Evolutionary conservation across 2,329 filamentous ascomycete genomes (phyloP), one percentile per base, ranked within the genome.

Genomic region (Monosporascus sp.): DNA sequence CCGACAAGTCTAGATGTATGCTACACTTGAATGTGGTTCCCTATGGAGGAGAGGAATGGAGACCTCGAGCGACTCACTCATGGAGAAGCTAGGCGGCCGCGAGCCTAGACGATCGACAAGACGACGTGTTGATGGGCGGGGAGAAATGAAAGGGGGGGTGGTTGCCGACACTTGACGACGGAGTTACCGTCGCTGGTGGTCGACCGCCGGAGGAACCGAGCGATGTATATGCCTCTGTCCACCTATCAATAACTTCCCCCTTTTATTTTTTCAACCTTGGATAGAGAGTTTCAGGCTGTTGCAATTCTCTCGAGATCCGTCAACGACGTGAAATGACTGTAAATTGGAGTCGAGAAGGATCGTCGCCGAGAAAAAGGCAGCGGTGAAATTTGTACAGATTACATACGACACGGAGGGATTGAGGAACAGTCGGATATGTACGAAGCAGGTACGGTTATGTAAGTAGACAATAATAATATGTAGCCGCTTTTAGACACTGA

Each of bases 1-100:
- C 22, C 11, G 19, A 31, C 45, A 14, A 20, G 11, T 36, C 16
- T 27, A 34, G 46, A 36, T 1, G 46, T 27, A 37, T 36, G 31
- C 43, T 46, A 46, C 43, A 22, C 26, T 24, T n/a, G 24, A n/a
- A 17, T 46, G 24, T 46, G 43, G n/a, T 17, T 46, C 43, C 14
- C 16, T 7, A 31, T 26, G 31, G 14, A 38, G 31, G 20, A 26
- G 48, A 24, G 34, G 34, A 36, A 38, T 48, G 19, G 17, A 53
- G 49, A 44, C 51, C 44, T 48, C 50, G 49, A 36, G 40, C 45
- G 51, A 65, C 64, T 64, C 59, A 69, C 66, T 63, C 63, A 63
- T 60, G 55, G 50, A 57, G 53, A 66, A 63, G 64, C 66, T 64
- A 67, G 66, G 66, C 64, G 66, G 64, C 66, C 63, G 64, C 62